A percentile compares a stretch with the other conserved stretches of the same genome.
Evolutionary conservation across 2,329 filamentous ascomycete species (phyloP).

Genomic region (Ophiostoma tasmaniense): DNA sequence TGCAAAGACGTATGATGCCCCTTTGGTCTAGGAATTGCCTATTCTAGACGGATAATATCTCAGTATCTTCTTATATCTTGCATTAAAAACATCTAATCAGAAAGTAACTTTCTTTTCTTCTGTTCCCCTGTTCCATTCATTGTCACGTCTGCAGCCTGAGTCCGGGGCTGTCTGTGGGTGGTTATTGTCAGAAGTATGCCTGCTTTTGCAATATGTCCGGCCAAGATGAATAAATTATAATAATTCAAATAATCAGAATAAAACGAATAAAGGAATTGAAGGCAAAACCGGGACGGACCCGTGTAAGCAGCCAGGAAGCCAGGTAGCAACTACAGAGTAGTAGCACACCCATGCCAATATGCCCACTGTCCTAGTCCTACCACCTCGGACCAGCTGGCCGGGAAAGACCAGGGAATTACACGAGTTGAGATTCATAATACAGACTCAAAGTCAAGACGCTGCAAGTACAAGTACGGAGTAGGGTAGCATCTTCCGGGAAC

Average conservation of each 20-base stretch:
- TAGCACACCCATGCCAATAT: not conserved
- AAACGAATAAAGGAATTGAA: not conserved
- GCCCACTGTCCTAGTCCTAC: not conserved
- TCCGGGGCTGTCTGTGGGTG: not conserved
- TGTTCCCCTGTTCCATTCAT: not conserved
- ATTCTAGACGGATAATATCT: not conserved
- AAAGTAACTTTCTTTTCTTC: not conserved
- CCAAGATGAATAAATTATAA: not conserved
- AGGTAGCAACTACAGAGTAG: not conserved
- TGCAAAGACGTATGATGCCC: not conserved
- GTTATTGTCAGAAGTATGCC: not conserved
- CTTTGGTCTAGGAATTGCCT: not conserved
- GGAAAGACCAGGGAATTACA: slow-evolving; percentile 1
- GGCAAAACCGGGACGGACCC: not conserved
- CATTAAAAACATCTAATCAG: not conserved
- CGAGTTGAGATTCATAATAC: too few species aligned
- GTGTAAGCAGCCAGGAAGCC: not conserved
- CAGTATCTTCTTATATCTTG: not conserved
- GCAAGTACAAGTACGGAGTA: not conserved
- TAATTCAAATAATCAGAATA: too few species aligned
- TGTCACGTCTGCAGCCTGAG: not conserved
- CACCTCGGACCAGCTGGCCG: not conserved
- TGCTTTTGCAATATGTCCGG: not conserved
- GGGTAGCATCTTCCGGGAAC: not conserved
- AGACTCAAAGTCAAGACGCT: not conserved